These are phyloP conservation scores for Selaginella tamariscina DNA, from an alignment of 75 land plant species.

Conservation along the genomic window DNA sequence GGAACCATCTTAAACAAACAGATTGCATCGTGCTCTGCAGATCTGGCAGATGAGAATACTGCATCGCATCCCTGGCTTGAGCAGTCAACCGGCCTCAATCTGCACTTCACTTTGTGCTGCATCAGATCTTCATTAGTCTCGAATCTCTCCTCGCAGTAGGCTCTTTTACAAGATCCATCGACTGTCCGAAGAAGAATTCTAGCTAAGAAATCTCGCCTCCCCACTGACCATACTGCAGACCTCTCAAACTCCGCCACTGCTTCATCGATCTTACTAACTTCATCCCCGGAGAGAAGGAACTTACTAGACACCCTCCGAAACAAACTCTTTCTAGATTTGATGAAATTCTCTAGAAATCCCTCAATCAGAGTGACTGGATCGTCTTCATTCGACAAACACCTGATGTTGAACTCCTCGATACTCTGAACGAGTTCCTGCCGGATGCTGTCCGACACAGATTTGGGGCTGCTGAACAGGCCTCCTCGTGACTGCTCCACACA, in stretches of 20 bases:
- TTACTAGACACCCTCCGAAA: constrained; percentile 22
- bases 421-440: too few relatives aligned
- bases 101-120: constrained; percentile 20
- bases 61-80: constrained; percentile 15
- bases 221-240: constrained; percentile 11
- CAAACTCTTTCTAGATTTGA: constrained; percentile 16
- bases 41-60: constrained; percentile 13
- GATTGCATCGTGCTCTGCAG: constrained; percentile 14
- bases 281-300: constrained; percentile 2
- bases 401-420: too few relatives aligned
- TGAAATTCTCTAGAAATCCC: constrained; percentile 13
- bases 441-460: too few relatives aligned
- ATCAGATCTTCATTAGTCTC: constrained; percentile 13
- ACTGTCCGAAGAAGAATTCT: constrained; percentile 10
- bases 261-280: constrained; percentile 13
- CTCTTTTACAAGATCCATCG: constrained; percentile 10
- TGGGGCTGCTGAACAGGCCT: too few relatives aligned
- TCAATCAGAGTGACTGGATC: constrained; percentile 13
- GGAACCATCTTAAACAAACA: constrained; percentile 19
- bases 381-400: too few relatives aligned
- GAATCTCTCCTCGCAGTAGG: constrained; percentile 14
- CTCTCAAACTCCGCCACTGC: constrained; percentile 16
- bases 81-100: constrained; percentile 18
- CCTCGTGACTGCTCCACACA: too few relatives aligned
- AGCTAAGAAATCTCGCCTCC: constrained; percentile 14